Base-by-base conservation (phyloP, 148 eudicot genomes). In the Polygonum maritimum region DNA sequence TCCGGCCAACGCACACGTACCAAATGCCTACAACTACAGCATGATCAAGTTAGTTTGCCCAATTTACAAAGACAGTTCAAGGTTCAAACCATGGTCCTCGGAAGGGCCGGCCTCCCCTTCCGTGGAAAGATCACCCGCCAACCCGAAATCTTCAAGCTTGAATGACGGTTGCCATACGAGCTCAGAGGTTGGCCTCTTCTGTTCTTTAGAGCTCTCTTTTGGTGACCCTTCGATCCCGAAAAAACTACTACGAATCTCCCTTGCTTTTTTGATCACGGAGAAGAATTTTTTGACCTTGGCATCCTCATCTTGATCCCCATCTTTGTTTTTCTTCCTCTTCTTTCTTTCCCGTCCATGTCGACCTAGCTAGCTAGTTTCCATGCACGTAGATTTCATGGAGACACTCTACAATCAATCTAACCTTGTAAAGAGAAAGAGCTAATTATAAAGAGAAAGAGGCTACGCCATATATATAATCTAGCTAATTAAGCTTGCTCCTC, bases 71-170 rank as follows among this genome's bases (percentile, higher is more conserved):
- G 73, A 69, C 11, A 69, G 21, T 15, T 69, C 47, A 40, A 69
- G 73, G 13, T 69, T 40, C 47, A 69, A 38, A 69, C 21, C 73
- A 12, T 14, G 45, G 5, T 69, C 72, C 14, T 69, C 36, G 72
- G 73, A 69, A 36, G 45, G 47, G 22, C 73, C 73, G 13, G 36
- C 33, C 65, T 21, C 14, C 35, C 35, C 35, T 58, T 12, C 65
- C 14, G 15, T 47, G 38, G 41, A 16, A 33, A 1, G 40, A 69
- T 39, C 72, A 35, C 7, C 47, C 19, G 36, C 47, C 21, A 69
- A 35, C 9, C 73, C 73, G 47, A 69, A 69, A 69, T 69, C 73
- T 38, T 69, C 47, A 36, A 40, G 73, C 73, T 69, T 40, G 47
- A 69, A 69, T 2, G 73, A 69, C 14, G 73, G 73, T 69, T 69